Percentiles rank a stretch among this genome's conserved stretches.
Conservation (phyloP, 164 flowering plant species). For the Litsea cubeba region DNA sequence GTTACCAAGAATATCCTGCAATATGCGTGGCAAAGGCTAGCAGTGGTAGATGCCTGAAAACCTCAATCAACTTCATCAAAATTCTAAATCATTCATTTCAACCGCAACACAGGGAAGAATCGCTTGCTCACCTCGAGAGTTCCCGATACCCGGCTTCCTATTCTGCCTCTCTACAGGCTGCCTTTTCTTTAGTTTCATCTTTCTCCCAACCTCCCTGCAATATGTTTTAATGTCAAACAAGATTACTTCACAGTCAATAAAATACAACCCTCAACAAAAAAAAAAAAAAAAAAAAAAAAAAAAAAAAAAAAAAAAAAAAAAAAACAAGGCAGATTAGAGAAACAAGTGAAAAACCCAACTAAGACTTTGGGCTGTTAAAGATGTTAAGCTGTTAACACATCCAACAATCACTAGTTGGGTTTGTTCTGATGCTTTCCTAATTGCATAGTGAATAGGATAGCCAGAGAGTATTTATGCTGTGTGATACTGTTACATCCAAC, state of each 20-base stretch:
- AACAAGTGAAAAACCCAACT: not conserved
- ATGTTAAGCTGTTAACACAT: too few species aligned
- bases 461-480: too few species aligned
- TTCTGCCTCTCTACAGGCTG: slow-evolving; percentile 54
- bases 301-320: too few species aligned
- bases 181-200: slow-evolving; percentile 56
- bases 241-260: not conserved
- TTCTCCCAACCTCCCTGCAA: slow-evolving; percentile 81
- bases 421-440: too few species aligned
- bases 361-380: not conserved
- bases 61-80: not conserved
- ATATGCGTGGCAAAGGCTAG: not conserved
- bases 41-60: not conserved
- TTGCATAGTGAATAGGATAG: too few species aligned
- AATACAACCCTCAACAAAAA: not conserved
- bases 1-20: slow-evolving; percentile 50
- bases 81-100: not conserved
- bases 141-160: slow-evolving; percentile 84
- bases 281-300: too few species aligned
- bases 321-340: not conserved
- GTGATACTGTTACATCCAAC: too few species aligned
- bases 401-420: too few species aligned
- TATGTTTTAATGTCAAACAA: not conserved
- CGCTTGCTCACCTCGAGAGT: slow-evolving; percentile 32
- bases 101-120: not conserved